Conservation (phyloP, 2,329 filamentous ascomycete species). For the Trichoderma sp. region DNA sequence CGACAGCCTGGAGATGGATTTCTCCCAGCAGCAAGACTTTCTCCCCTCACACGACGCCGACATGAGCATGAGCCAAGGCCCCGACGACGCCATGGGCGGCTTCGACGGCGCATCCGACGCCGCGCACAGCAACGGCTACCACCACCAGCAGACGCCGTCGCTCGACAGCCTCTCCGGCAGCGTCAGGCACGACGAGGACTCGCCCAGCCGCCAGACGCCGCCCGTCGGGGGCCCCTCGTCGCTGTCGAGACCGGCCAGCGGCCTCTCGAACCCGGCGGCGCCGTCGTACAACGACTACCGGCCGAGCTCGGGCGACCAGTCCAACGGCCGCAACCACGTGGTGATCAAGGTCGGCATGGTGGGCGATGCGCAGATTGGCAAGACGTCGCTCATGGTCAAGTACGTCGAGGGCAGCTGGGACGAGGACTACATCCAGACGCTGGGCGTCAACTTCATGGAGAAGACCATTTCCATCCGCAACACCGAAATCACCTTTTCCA, state of each 20-base stretch:
- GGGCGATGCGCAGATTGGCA: slow-evolving; percentile 97
- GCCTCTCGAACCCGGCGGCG: slow-evolving; percentile 50
- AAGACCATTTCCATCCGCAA: slow-evolving; percentile 99
- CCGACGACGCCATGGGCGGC: slow-evolving; percentile 53
- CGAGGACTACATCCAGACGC: slow-evolving; percentile 98
- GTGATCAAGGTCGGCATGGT: slow-evolving; percentile 99
- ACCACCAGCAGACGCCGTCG: slow-evolving; percentile 51
- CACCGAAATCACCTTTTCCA: slow-evolving; percentile 98
- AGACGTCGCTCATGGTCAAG: slow-evolving; percentile 99
- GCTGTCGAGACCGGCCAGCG: slow-evolving; percentile 58
- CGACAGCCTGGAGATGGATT: slow-evolving; percentile 52
- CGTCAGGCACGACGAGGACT: slow-evolving; percentile 48
- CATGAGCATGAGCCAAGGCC: neutral
- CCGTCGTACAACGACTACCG: slow-evolving; percentile 49
- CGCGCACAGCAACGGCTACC: slow-evolving; percentile 39
- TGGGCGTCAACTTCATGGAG: slow-evolving; percentile 99
- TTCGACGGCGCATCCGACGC: slow-evolving; percentile 52
- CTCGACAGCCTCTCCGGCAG: slow-evolving; percentile 49
- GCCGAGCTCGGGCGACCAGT: slow-evolving; percentile 41
- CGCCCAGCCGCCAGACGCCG: slow-evolving; percentile 49
- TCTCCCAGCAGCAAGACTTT: slow-evolving; percentile 23
- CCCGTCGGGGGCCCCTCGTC: slow-evolving; percentile 47
- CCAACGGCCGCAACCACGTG: slow-evolving; percentile 67
- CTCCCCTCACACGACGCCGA: slow-evolving; percentile 12
- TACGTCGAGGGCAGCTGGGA: slow-evolving; percentile 99